Evolutionary conservation across 176 grass and related monocot species (phyloP).

Genomic region (Juncus effusus): DNA sequence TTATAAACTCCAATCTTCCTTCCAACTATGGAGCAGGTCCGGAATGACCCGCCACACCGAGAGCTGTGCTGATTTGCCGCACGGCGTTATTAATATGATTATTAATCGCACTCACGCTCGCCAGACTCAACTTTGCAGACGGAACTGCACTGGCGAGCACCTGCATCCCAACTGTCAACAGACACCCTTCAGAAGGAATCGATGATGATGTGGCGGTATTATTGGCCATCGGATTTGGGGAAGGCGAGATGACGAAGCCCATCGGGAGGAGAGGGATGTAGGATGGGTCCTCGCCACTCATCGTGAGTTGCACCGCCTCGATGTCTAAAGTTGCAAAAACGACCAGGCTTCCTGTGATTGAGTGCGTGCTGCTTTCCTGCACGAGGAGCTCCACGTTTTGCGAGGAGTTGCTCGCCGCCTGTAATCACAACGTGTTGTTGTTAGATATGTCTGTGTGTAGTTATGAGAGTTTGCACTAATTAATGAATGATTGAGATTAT

Average conservation of each 20-base stretch:
- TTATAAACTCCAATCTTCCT: neutral
- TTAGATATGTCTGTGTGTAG: no score
- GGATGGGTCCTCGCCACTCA: conserved; percentile 88
- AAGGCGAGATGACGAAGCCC: conserved; percentile 80
- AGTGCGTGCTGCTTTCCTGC: conserved; percentile 95
- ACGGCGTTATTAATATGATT: conserved; percentile 72
- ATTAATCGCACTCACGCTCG: conserved; percentile 86
- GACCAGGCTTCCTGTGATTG: conserved; percentile 63
- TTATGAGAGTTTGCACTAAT: no score
- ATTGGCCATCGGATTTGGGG: conserved; percentile 29
- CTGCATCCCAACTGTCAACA: conserved; percentile 80
- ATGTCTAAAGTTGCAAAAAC: conserved; percentile 79
- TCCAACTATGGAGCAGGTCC: conserved; percentile 38
- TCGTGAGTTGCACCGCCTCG: conserved; percentile 82
- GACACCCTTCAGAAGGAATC: conserved; percentile 43
- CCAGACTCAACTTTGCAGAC: conserved; percentile 83
- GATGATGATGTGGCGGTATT: conserved; percentile 19
- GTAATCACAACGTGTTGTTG: conserved; percentile 4
- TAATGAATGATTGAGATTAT: no score
- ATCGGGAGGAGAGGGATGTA: conserved; percentile 83
- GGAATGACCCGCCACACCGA: conserved; percentile 32
- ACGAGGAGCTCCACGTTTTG: conserved; percentile 96
- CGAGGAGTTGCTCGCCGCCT: conserved; percentile 93
- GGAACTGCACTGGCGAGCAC: conserved; percentile 79
- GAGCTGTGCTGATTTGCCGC: conserved; percentile 69